A percentile compares a stretch with the other conserved stretches of the same genome.
These are phyloP conservation scores for Pseudogymnoascus sp. DNA, from an alignment of 2,329 filamentous ascomycete genomes.

Conservation along the genomic window DNA sequence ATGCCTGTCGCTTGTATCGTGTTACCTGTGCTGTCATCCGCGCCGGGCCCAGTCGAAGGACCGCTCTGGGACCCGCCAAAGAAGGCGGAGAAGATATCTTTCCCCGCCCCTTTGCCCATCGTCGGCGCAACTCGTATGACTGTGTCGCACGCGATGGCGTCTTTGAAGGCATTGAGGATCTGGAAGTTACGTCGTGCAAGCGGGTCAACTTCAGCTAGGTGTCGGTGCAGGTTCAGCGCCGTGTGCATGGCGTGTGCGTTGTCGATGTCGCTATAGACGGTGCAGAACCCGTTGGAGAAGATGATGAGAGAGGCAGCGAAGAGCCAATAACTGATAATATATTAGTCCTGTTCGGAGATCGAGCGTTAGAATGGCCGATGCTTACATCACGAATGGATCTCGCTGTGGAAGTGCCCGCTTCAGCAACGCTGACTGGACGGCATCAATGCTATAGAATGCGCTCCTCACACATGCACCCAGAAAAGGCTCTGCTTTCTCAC, in stretches of 20 bases:
- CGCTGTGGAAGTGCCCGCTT: constrained; percentile 39
- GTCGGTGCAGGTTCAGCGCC: constrained; percentile 40
- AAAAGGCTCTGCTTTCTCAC: constrained; percentile 33
- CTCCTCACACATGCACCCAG: constrained; percentile 44
- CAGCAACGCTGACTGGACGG: constrained; percentile 39
- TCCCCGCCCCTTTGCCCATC: not conserved
- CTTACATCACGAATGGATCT: constrained; percentile 50
- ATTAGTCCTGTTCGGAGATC: not conserved
- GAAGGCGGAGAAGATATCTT: not conserved
- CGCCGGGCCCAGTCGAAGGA: not conserved
- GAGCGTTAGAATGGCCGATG: constrained; percentile 6
- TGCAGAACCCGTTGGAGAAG: constrained; percentile 48
- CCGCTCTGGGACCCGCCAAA: not conserved
- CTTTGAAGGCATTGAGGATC: not conserved
- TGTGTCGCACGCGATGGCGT: not conserved
- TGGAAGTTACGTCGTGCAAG: constrained; percentile 33
- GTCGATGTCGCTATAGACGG: constrained; percentile 37
- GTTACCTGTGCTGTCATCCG: not conserved
- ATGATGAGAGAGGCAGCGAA: constrained; percentile 47
- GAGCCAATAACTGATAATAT: constrained; percentile 42
- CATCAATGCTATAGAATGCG: constrained; percentile 40
- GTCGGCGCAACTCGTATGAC: not conserved
- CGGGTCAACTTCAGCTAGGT: constrained; percentile 40
- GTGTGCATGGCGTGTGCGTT: constrained; percentile 35
- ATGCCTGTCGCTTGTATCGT: not conserved